Evolutionary conservation across 2,329 filamentous ascomycete genomes (phyloP).

Genomic region (Grosmannia penicillata): DNA sequence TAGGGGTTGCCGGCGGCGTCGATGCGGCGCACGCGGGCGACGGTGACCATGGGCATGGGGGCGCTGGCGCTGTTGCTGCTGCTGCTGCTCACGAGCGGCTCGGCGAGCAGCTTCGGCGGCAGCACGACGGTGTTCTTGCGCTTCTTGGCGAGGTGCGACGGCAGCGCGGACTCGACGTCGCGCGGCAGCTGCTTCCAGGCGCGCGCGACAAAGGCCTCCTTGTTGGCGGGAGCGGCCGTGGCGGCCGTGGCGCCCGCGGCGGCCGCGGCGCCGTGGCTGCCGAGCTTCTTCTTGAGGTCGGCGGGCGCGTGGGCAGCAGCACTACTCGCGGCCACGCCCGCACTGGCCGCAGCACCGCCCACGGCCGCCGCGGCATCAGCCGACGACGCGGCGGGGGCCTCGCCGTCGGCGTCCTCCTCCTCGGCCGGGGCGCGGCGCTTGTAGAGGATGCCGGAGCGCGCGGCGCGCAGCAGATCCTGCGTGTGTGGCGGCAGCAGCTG

Average conservation of each 20-base stretch:
- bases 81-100: conserved; percentile 22
- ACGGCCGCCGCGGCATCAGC: background rate
- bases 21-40: conserved; percentile 63
- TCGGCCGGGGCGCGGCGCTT: conserved; percentile 52
- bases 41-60: conserved; percentile 52
- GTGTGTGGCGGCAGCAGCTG: conserved; percentile 64
- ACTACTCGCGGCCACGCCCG: background rate
- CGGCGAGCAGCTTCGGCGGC: conserved; percentile 33
- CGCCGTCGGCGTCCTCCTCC: conserved; percentile 41
- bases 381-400: conserved; percentile 12
- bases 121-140: conserved; percentile 46
- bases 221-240: background rate
- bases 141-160: conserved; percentile 45
- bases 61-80: conserved; percentile 19
- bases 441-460: conserved; percentile 61
- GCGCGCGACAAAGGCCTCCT: conserved; percentile 35
- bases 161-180: conserved; percentile 35
- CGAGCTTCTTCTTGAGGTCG: background rate
- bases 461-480: conserved; percentile 68
- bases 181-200: conserved; percentile 48
- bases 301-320: background rate
- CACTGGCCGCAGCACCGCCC: background rate
- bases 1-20: conserved; percentile 71
- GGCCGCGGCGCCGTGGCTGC: background rate
- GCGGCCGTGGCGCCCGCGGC: background rate